Conservation (phyloP, 1,284 basidiomycete genomes). For the Sporisorium scitamineum region DNA sequence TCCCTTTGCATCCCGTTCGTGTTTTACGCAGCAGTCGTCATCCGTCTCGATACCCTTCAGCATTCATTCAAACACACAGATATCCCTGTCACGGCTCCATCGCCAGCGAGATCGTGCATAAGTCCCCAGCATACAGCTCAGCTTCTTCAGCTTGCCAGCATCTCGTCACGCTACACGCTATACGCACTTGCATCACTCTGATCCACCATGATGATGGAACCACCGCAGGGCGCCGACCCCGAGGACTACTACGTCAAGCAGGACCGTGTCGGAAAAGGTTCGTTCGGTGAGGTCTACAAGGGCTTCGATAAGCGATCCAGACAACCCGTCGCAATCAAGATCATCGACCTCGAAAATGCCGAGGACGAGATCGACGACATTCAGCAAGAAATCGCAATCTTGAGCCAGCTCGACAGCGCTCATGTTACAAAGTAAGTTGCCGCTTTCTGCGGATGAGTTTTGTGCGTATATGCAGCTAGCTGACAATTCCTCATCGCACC, state of each 20-base stretch:
- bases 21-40: slow-evolving; percentile 2
- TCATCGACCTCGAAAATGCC: slow-evolving; percentile 97
- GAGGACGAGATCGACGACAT: slow-evolving; percentile 99
- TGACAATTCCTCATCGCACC: background rate
- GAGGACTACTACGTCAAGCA: slow-evolving; percentile 83
- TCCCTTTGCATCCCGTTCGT: slow-evolving; percentile 4
- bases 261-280: slow-evolving; percentile 79
- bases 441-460: background rate
- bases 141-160: background rate
- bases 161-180: background rate
- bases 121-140: slow-evolving; percentile 3
- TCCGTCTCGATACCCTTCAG: slow-evolving; percentile 7
- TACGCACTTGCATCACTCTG: background rate
- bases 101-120: background rate
- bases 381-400: slow-evolving; percentile 97
- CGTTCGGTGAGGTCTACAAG: slow-evolving; percentile 68
- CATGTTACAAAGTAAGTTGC: slow-evolving; percentile 83
- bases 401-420: slow-evolving; percentile 95
- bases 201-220: slow-evolving; percentile 30
- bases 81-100: slow-evolving; percentile 3
- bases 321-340: slow-evolving; percentile 79
- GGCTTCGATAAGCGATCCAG: slow-evolving; percentile 60
- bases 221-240: slow-evolving; percentile 59
- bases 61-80: slow-evolving; percentile 6
- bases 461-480: background rate